Base-by-base conservation (phyloP, 306 rosid genomes). In the Spatholobus suberectus region DNA sequence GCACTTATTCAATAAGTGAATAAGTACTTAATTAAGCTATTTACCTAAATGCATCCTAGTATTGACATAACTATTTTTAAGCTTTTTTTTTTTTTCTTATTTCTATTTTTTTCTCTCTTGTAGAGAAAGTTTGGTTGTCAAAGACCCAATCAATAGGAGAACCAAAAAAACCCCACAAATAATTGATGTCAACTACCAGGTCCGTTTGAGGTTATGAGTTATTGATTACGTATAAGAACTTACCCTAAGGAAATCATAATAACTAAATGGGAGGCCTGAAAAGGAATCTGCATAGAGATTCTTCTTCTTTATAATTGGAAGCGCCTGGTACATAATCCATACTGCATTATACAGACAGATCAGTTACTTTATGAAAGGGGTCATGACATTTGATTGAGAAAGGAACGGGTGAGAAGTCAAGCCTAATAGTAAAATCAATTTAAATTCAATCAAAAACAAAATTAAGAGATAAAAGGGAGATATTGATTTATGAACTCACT, bases 281-380 rank as follows among this genome's bases (percentile, higher is more conserved):
- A 87, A 90, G 70, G 88, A 54, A 88, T 86, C 85, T 24, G 86
- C 89, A 76, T 87, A 89, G 81, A 90, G 88, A 88, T 89, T 90
- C 71, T 77, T 88, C 93, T 89, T 77, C 85, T 90, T 87, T 75
- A 90, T 76, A 68, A 87, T 89, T 38, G 98, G 94, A 84, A 96
- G 92, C 43, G 98, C 94, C 75, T 90, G 88, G 86, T 92, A 95
- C 93, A 92, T 90, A 63, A 74, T 44, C 97, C 98, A 91, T 81
- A 93, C 97, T 95, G 93, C 91, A 85, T 20, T 11, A 81, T 63
- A 85, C 58, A 29, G 65, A 73, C 69, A 40, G 35, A 80, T 78
- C 59, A 86, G 80, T 67, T 23, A 69, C 68, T 82, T 76, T 58
- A 55, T 32, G 51, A 59, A 63, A 43, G 26, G 47, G 44, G 51